A percentile compares a stretch with the other conserved stretches of the same genome.
Evolutionary conservation across 495 filamentous ascomycete species (phyloP).

Genomic region (Evernia prunastri): DNA sequence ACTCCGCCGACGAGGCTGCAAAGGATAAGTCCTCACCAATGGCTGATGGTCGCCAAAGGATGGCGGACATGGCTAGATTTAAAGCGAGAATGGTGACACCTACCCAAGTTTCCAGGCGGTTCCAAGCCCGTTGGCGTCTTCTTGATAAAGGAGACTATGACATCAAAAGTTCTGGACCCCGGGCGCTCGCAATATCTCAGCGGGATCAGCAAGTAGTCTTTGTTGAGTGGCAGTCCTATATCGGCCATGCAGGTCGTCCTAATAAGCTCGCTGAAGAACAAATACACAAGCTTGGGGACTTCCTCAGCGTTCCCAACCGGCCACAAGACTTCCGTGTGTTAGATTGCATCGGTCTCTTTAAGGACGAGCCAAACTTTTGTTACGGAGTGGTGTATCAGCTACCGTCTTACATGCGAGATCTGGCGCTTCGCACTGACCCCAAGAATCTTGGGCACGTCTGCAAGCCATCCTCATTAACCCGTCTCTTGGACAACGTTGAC

Average conservation of each 20-base stretch:
- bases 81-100: background rate
- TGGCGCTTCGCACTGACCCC: background rate
- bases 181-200: background rate
- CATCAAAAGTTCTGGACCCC: background rate
- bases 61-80: background rate
- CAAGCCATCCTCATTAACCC: background rate
- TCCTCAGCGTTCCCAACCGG: background rate
- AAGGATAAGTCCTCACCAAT: slow-evolving; percentile 5
- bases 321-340: background rate
- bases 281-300: background rate
- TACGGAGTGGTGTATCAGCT: background rate
- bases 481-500: background rate
- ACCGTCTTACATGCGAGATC: slow-evolving; percentile 1
- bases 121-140: background rate
- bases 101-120: background rate
- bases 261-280: background rate
- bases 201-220: background rate
- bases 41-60: background rate
- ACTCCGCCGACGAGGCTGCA: background rate
- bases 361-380: background rate
- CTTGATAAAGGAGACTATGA: background rate
- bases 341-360: background rate
- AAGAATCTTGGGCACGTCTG: background rate
- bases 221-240: slow-evolving; percentile 2
- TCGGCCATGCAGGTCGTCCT: background rate